A percentile compares a stretch with the other conserved stretches of the same genome.
Conservation (phyloP, 75 land plant genomes). For the Cryptomeria japonica region DNA sequence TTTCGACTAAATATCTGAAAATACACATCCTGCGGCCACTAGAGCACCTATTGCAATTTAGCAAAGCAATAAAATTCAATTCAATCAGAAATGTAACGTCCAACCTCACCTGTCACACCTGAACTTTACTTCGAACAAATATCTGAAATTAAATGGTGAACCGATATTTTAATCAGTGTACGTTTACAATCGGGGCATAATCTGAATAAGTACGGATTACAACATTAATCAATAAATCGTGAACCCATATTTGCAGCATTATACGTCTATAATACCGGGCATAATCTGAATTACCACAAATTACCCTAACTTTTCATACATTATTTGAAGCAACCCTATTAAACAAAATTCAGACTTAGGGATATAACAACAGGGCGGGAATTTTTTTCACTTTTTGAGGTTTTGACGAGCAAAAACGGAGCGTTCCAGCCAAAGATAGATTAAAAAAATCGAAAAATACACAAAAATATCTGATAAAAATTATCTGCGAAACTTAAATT, state of each 20-base stretch:
- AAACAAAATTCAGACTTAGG: background rate
- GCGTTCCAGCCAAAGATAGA: background rate
- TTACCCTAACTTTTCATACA: background rate
- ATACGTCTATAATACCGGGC: background rate
- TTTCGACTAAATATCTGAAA: background rate
- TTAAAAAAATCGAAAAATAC: background rate
- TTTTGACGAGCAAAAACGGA: background rate
- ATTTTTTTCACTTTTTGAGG: background rate
- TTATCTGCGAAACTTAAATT: background rate
- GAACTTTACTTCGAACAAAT: background rate
- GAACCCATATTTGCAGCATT: background rate
- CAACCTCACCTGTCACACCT: background rate
- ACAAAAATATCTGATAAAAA: no score
- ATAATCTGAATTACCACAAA: background rate
- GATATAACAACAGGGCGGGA: background rate
- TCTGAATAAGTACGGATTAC: background rate
- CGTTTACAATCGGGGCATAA: background rate
- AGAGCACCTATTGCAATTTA: background rate
- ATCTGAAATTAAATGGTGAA: background rate
- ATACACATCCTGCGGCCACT: background rate
- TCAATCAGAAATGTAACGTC: background rate
- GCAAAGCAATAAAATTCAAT: background rate
- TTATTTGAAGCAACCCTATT: background rate
- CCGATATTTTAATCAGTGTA: background rate
- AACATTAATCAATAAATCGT: background rate